Percentiles rank a stretch among this genome's conserved stretches.
Evolutionary conservation across 139 green algal genomes (phyloP).

Genomic region (Chlamydomonas sphaeroides): DNA sequence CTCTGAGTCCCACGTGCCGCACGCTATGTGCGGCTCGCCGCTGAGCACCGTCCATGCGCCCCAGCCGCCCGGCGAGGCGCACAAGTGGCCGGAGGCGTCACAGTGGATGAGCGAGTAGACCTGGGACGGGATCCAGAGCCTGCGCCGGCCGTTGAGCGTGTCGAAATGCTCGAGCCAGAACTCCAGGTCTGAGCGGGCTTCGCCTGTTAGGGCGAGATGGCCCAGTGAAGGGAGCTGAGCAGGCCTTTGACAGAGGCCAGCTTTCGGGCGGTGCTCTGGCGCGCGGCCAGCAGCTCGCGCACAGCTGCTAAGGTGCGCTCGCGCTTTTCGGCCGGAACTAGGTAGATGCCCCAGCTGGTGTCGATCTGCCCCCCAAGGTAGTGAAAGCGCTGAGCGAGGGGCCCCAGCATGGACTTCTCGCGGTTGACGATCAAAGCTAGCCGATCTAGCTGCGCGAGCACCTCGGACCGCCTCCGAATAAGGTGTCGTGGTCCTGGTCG

Average conservation of each 20-base stretch:
- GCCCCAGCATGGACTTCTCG: constrained; percentile 9
- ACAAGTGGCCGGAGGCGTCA: constrained; percentile 12
- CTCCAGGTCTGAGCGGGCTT: background rate
- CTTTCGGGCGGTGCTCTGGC: background rate
- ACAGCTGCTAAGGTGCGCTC: background rate
- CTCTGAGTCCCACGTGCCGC: background rate
- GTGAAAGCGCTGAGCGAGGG: background rate
- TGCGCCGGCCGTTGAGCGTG: constrained; percentile 1
- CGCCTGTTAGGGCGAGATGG: background rate
- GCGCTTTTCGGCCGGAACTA: constrained; percentile 8
- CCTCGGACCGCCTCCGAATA: background rate
- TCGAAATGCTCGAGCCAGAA: constrained; percentile 23
- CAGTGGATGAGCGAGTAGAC: constrained; percentile 16
- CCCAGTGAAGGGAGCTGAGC: background rate
- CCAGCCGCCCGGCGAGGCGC: constrained; percentile 1
- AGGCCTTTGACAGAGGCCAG: background rate
- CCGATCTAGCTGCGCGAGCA: background rate
- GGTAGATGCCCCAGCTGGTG: background rate
- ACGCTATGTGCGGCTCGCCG: background rate
- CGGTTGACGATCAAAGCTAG: constrained; percentile 4
- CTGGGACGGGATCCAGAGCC: background rate
- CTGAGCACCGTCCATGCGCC: constrained; percentile 15
- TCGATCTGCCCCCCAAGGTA: constrained; percentile 14
- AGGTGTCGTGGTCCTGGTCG: background rate
- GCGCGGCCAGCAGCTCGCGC: background rate